Percentiles rank a stretch among this genome's conserved stretches.
phyloP scores from a whole-genome alignment of 768 basidiomycete genomes.

The Tulasnella calospora region DNA sequence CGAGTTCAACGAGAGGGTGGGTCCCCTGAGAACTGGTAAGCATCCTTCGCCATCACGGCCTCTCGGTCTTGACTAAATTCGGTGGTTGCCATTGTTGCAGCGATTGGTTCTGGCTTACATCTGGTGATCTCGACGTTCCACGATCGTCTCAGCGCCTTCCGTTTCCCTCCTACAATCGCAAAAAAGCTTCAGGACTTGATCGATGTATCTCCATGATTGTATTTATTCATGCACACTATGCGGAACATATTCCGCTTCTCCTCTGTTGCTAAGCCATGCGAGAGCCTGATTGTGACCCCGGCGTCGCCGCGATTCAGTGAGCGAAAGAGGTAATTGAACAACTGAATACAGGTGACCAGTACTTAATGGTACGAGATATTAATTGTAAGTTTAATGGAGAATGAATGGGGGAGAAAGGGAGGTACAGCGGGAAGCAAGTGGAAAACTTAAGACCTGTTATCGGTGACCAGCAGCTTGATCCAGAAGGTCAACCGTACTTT shows the following conservation, averaged over 20 bases:
- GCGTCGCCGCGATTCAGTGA: neutral
- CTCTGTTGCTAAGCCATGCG: neutral
- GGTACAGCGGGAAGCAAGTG: neutral
- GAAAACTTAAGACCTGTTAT: neutral
- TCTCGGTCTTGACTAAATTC: neutral
- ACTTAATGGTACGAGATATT: neutral
- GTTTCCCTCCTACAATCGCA: slow-evolving; percentile 65
- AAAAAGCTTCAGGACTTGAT: slow-evolving; percentile 65
- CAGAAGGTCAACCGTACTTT: neutral
- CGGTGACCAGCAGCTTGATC: neutral
- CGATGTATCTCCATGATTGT: slow-evolving; percentile 37
- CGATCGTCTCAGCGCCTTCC: slow-evolving; percentile 68
- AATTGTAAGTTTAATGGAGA: neutral
- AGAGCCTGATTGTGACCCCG: neutral
- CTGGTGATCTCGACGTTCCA: slow-evolving; percentile 69
- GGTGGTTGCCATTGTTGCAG: slow-evolving; percentile 37
- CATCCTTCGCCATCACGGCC: neutral
- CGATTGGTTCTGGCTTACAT: slow-evolving; percentile 60
- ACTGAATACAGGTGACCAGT: too few relatives aligned
- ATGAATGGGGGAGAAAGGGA: neutral
- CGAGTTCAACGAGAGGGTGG: slow-evolving; percentile 51
- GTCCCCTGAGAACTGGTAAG: slow-evolving; percentile 54
- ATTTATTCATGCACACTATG: slow-evolving; percentile 29
- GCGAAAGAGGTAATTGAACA: too few relatives aligned
- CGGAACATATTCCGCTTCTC: neutral